Evolutionary conservation across 2,329 filamentous ascomycete genomes (phyloP).

Genomic region (Colletotrichum tanaceti): DNA sequence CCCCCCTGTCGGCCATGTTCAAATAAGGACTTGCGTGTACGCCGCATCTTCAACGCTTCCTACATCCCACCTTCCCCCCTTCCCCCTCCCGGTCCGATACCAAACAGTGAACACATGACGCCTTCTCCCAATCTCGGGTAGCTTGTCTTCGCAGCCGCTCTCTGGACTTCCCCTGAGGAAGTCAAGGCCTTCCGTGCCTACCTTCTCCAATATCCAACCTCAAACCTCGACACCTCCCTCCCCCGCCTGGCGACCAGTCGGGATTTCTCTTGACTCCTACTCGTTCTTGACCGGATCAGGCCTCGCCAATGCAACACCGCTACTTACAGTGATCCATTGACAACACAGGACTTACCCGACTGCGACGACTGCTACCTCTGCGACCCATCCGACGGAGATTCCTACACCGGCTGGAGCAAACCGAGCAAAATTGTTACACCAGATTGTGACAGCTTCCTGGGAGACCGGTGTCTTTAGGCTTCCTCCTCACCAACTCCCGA

Average conservation of each 20-base stretch:
- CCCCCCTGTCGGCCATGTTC: slow-evolving; percentile 35
- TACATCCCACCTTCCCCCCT: slow-evolving; percentile 30
- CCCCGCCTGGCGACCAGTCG: slow-evolving; percentile 16
- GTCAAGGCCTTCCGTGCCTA: slow-evolving; percentile 15
- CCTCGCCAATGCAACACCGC: slow-evolving; percentile 13
- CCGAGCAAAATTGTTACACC: slow-evolving; percentile 9
- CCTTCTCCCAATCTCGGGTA: slow-evolving; percentile 11
- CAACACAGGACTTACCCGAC: background rate
- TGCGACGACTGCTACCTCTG: slow-evolving; percentile 15
- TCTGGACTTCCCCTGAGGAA: background rate
- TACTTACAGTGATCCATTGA: slow-evolving; percentile 9
- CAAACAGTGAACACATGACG: slow-evolving; percentile 16
- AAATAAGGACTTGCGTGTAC: slow-evolving; percentile 38
- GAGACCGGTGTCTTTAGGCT: slow-evolving; percentile 14
- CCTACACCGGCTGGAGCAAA: background rate
- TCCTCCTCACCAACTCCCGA: slow-evolving; percentile 21
- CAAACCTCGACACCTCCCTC: background rate
- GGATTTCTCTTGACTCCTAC: slow-evolving; percentile 13
- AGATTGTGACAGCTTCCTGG: slow-evolving; percentile 25
- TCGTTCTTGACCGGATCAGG: slow-evolving; percentile 18
- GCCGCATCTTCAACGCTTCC: slow-evolving; percentile 40
- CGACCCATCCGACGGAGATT: background rate
- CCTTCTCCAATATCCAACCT: slow-evolving; percentile 4
- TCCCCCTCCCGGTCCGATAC: slow-evolving; percentile 30
- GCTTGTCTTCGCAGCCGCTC: slow-evolving; percentile 12